These are phyloP conservation scores for Chlorella sp. DNA, from an alignment of 139 green algal species.

Conservation along the genomic window DNA sequence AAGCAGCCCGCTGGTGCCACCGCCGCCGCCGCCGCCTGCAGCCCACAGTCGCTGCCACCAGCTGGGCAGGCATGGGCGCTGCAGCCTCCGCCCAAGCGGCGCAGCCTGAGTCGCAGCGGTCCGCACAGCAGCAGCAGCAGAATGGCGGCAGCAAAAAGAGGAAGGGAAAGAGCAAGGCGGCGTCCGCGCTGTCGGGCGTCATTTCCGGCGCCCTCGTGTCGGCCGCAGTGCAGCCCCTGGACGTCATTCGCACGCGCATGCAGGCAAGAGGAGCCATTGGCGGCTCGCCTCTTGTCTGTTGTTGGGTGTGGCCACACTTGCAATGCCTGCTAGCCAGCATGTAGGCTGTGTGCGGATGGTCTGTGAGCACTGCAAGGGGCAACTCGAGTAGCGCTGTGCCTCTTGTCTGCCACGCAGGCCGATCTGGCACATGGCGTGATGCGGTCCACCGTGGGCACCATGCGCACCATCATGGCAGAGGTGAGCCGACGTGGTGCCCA, in stretches of 20 bases:
- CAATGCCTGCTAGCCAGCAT: too few species aligned
- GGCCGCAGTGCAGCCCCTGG: slow-evolving; percentile 79
- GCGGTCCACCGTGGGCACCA: slow-evolving; percentile 47
- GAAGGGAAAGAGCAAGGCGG: slow-evolving; percentile 44
- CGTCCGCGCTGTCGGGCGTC: slow-evolving; percentile 55
- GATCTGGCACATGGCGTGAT: slow-evolving; percentile 63
- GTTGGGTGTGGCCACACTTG: too few species aligned
- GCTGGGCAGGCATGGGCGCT: not conserved
- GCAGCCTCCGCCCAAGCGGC: not conserved
- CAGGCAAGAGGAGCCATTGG: too few species aligned
- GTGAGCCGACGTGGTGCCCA: slow-evolving; percentile 21
- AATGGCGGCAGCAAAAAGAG: not conserved
- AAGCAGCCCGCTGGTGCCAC: too few species aligned
- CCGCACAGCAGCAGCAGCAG: not conserved
- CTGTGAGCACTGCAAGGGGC: too few species aligned
- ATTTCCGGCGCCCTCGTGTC: slow-evolving; percentile 67
- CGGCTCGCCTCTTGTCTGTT: too few species aligned
- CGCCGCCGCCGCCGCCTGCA: too few species aligned
- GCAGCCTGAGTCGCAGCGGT: not conserved
- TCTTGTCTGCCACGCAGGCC: slow-evolving; percentile 13
- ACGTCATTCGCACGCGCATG: slow-evolving; percentile 90
- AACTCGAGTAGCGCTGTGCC: too few species aligned
- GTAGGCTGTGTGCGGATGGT: too few species aligned
- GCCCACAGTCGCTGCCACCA: too few species aligned
- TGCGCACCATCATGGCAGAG: slow-evolving; percentile 52